These are phyloP conservation scores for Plasmodium relictum DNA, from an alignment of 169 alveolate genomes.

Conservation along the genomic window DNA sequence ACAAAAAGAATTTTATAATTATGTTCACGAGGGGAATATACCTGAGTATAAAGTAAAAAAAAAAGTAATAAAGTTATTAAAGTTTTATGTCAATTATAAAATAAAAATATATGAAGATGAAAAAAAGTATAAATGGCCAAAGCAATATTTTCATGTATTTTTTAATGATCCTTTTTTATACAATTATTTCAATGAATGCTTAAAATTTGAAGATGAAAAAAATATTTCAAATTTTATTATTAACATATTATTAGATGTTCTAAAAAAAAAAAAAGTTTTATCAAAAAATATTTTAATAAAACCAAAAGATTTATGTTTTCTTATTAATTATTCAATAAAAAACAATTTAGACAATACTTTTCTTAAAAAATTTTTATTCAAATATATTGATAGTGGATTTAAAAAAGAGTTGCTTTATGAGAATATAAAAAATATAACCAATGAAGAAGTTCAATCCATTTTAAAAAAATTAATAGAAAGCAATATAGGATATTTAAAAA, in stretches of 20 bases:
- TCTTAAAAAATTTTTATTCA: conserved; percentile 15
- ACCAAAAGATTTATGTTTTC: conserved; percentile 59
- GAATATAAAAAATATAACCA: conserved; percentile 8
- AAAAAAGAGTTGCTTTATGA: conserved; percentile 17
- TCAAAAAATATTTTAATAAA: conserved; percentile 65
- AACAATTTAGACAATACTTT: conserved; percentile 51
- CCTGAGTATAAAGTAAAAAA: conserved; percentile 53
- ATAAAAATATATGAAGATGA: conserved; percentile 75
- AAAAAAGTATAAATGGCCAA: conserved; percentile 67
- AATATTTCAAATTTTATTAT: conserved; percentile 68
- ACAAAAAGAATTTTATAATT: conserved; percentile 59
- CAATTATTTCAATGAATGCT: conserved; percentile 69
- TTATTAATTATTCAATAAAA: conserved; percentile 40
- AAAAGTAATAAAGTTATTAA: conserved; percentile 38
- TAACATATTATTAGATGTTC: conserved; percentile 52
- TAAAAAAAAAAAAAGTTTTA: conserved; percentile 58
- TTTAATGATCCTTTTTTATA: conserved; percentile 75
- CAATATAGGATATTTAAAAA: conserved; percentile 34
- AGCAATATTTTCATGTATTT: conserved; percentile 69
- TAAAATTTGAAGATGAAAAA: conserved; percentile 61
- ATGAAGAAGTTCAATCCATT: conserved; percentile 6
- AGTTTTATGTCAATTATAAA: conserved; percentile 76
- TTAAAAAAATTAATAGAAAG: conserved; percentile 50
- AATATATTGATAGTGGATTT: conserved; percentile 50
- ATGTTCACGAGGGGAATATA: conserved; percentile 66